Percentiles rank a stretch among this genome's conserved stretches.
Conservation (phyloP, 2,329 filamentous ascomycete genomes). For the Fusarium sp. region DNA sequence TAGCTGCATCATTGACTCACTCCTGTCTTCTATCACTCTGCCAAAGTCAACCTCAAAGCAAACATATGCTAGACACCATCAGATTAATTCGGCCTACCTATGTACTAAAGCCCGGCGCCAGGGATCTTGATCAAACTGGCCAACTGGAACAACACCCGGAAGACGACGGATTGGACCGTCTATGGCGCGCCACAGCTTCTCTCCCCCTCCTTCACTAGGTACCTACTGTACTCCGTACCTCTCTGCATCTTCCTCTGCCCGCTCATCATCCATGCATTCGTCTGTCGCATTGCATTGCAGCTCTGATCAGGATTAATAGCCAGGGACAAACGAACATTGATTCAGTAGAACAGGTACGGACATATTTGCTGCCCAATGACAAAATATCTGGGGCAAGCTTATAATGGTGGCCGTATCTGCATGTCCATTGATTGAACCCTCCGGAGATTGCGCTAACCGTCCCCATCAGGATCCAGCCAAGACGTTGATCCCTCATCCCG, state of each 20-base stretch:
- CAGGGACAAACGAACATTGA: slow-evolving; percentile 12
- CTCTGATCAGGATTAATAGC: not conserved
- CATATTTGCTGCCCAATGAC: slow-evolving; percentile 53
- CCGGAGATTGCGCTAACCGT: slow-evolving; percentile 32
- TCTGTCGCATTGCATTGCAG: slow-evolving; percentile 17
- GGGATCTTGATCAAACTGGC: slow-evolving; percentile 49
- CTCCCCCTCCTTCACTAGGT: slow-evolving; percentile 3
- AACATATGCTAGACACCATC: slow-evolving; percentile 14
- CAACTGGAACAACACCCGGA: slow-evolving; percentile 58
- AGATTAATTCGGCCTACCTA: slow-evolving; percentile 21
- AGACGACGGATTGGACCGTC: slow-evolving; percentile 50
- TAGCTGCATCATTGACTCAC: slow-evolving; percentile 1
- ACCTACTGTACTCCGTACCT: not conserved
- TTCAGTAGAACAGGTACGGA: slow-evolving; percentile 5
- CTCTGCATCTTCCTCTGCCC: slow-evolving; percentile 11
- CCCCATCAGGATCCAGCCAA: not conserved
- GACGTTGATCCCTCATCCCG: slow-evolving; percentile 15
- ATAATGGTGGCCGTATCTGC: slow-evolving; percentile 19
- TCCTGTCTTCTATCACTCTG: slow-evolving; percentile 1
- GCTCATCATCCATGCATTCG: slow-evolving; percentile 17
- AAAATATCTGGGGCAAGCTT: slow-evolving; percentile 11
- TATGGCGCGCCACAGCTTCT: slow-evolving; percentile 26
- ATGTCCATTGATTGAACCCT: slow-evolving; percentile 20
- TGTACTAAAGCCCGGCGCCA: slow-evolving; percentile 24
- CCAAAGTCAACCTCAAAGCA: not conserved